Evolutionary conservation across 768 basidiomycete genomes (phyloP).

Genomic region (Butyriboletus loyo): DNA sequence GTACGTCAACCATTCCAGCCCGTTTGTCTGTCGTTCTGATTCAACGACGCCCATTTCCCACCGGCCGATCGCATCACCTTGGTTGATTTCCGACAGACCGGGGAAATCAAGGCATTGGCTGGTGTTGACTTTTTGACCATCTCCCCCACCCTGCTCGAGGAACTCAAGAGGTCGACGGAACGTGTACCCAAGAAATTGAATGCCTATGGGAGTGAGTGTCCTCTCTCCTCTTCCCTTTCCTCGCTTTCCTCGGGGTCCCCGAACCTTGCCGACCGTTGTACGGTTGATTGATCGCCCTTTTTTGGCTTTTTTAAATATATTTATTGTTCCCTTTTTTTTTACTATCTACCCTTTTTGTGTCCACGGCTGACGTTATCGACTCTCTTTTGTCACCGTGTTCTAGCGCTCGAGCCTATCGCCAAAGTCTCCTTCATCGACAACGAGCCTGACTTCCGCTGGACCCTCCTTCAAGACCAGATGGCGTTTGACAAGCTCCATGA

Average conservation of each 20-base stretch:
- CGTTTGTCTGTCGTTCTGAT: constrained; percentile 1
- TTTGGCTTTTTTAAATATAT: neutral
- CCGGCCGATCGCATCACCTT: constrained; percentile 3
- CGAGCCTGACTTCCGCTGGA: constrained; percentile 96
- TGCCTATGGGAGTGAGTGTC: constrained; percentile 50
- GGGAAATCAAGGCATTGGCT: constrained; percentile 93
- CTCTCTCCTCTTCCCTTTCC: neutral
- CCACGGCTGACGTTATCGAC: neutral
- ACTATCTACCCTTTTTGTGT: neutral
- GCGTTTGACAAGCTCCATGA: constrained; percentile 99
- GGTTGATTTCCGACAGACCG: constrained; percentile 44
- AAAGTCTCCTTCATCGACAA: constrained; percentile 89
- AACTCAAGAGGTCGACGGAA: constrained; percentile 80
- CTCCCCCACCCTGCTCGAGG: constrained; percentile 83
- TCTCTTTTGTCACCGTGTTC: neutral
- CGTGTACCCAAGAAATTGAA: constrained; percentile 85
- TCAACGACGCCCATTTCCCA: neutral
- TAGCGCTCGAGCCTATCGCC: constrained; percentile 42
- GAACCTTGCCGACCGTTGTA: neutral
- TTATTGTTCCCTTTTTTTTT: neutral
- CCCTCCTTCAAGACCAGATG: constrained; percentile 90
- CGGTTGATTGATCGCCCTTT: constrained; percentile 7
- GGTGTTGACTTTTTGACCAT: constrained; percentile 99
- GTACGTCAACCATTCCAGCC: constrained; percentile 41
- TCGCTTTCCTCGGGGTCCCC: neutral